Percentiles rank a stretch among this genome's conserved stretches.
Evolutionary conservation across 2,329 filamentous ascomycete species (phyloP).

Genomic region (Phaeoacremonium minimum): DNA sequence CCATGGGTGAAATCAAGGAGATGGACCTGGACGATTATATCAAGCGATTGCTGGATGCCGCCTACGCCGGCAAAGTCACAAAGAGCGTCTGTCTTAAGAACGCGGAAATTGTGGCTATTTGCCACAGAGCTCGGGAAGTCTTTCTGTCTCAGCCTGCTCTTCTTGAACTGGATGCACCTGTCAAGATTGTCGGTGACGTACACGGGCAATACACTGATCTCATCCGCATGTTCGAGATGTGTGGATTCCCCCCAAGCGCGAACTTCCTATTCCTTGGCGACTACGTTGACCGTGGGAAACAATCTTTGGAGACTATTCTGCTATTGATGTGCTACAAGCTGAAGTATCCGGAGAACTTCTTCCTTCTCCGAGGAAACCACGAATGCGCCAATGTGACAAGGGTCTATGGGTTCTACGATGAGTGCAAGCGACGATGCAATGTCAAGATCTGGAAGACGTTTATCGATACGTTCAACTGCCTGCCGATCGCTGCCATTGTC

Average conservation of each 20-base stretch:
- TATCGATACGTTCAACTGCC: constrained; percentile 91
- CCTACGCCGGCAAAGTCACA: constrained; percentile 93
- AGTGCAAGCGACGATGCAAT: constrained; percentile 94
- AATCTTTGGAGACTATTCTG: constrained; percentile 90
- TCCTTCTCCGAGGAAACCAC: constrained; percentile 89
- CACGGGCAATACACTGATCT: constrained; percentile 96
- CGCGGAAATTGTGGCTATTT: constrained; percentile 93
- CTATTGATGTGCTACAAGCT: constrained; percentile 94
- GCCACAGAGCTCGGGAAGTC: constrained; percentile 80
- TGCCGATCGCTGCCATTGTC: constrained; percentile 94
- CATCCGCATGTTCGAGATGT: constrained; percentile 98
- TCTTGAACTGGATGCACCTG: constrained; percentile 85
- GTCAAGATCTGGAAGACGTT: constrained; percentile 99
- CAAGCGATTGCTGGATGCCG: constrained; percentile 86
- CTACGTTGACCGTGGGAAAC: constrained; percentile 95
- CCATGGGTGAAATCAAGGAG: constrained; percentile 86
- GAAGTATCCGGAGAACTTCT: constrained; percentile 97
- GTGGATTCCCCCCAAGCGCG: constrained; percentile 84
- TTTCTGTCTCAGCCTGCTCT: constrained; percentile 90
- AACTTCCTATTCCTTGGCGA: constrained; percentile 95
- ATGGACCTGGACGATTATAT: constrained; percentile 98
- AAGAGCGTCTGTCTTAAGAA: constrained; percentile 98
- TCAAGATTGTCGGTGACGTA: constrained; percentile 97
- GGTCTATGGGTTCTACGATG: constrained; percentile 96
- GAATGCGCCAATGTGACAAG: constrained; percentile 95